These are phyloP conservation scores for Globisporangium alternatum DNA, from an alignment of 352 stramenopile genomes.

Conservation along the genomic window DNA sequence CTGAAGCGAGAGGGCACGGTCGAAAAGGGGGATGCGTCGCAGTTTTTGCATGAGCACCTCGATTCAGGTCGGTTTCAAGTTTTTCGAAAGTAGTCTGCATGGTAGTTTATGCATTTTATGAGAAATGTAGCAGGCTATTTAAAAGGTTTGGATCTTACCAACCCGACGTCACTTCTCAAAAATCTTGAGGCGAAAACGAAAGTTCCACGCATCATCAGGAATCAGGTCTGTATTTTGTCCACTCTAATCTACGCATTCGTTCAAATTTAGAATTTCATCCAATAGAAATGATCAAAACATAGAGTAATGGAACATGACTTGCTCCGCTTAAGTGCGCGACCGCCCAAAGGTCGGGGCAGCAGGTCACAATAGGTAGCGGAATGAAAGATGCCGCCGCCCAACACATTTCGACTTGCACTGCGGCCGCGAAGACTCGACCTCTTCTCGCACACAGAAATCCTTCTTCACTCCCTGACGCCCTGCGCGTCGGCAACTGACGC, in stretches of 20 bases:
- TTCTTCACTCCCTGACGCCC: slow-evolving; percentile 11
- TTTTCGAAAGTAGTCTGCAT: background rate
- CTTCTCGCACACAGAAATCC: background rate
- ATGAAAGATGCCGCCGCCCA: background rate
- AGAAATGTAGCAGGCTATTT: background rate
- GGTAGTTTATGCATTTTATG: slow-evolving; percentile 4
- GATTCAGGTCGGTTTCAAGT: background rate
- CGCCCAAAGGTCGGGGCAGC: slow-evolving; percentile 3
- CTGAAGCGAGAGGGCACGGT: slow-evolving; percentile 1
- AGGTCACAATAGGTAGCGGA: background rate
- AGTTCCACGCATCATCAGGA: slow-evolving; percentile 4
- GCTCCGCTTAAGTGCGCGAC: slow-evolving; percentile 1
- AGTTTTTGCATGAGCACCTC: background rate
- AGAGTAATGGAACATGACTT: background rate
- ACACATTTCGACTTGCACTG: slow-evolving; percentile 5
- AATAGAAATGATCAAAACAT: background rate
- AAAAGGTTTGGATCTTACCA: slow-evolving; percentile 9
- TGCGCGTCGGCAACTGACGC: slow-evolving; percentile 16
- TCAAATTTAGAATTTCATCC: background rate
- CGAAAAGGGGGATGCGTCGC: background rate
- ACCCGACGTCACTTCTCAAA: slow-evolving; percentile 2
- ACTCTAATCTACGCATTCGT: background rate
- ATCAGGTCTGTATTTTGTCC: slow-evolving; percentile 4
- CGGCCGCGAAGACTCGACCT: background rate
- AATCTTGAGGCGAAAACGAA: slow-evolving; percentile 5